Evolutionary conservation across 257 asterid genomes (phyloP).

Genomic region (Gentiana macrophylla): DNA sequence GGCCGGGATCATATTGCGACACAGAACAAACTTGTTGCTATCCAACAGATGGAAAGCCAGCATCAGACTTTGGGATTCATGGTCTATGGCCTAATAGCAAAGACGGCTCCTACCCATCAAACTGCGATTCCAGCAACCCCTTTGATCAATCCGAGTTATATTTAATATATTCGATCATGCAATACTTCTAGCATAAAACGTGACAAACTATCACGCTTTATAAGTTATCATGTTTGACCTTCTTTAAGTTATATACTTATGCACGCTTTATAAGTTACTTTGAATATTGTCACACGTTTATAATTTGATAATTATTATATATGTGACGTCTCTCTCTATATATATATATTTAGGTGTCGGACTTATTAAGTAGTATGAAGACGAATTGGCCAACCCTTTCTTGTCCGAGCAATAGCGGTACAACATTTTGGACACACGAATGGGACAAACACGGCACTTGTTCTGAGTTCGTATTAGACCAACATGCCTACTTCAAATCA

Average conservation of each 20-base stretch:
- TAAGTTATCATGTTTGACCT: too few species aligned
- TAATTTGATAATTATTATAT: too few species aligned
- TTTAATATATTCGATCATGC: background rate
- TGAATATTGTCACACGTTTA: too few species aligned
- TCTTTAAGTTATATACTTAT: too few species aligned
- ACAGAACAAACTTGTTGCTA: slow-evolving; percentile 55
- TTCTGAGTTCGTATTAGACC: slow-evolving; percentile 40
- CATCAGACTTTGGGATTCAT: slow-evolving; percentile 62
- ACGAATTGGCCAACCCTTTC: slow-evolving; percentile 60
- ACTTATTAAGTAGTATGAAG: slow-evolving; percentile 59
- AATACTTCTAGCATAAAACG: too few species aligned
- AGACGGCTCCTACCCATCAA: slow-evolving; percentile 52
- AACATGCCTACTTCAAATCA: slow-evolving; percentile 45
- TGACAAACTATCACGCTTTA: too few species aligned
- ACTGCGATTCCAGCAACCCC: slow-evolving; percentile 34
- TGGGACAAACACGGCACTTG: slow-evolving; percentile 87
- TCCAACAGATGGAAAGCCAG: slow-evolving; percentile 59
- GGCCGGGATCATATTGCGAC: slow-evolving; percentile 72
- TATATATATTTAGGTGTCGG: slow-evolving; percentile 34
- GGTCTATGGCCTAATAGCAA: slow-evolving; percentile 83
- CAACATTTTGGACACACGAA: slow-evolving; percentile 72
- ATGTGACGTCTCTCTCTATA: background rate
- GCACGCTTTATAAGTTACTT: slow-evolving; percentile 18
- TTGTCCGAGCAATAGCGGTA: slow-evolving; percentile 64
- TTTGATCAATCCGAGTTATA: slow-evolving; percentile 48